Base-by-base conservation (phyloP, 306 rosid species). In the Prunus fruticosa region DNA sequence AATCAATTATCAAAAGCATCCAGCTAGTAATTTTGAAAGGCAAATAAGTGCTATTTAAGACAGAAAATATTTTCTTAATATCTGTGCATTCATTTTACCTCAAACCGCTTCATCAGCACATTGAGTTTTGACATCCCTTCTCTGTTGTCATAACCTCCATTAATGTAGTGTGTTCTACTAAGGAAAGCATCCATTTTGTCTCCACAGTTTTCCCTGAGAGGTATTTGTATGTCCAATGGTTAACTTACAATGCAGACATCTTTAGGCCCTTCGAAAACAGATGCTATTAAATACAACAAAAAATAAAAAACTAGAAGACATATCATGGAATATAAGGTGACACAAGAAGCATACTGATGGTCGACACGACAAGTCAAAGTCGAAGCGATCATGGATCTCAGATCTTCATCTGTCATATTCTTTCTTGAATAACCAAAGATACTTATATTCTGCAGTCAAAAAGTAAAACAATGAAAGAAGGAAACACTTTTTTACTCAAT, bases 361-460 rank as follows among this genome's bases (percentile, higher is more conserved):
- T 90, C 98, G 60, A 93, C 88, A 47, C 98, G 93, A 82, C 98
- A 91, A 51, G 97, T 93, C 85, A 93, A 81, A 65, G 91, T 91
- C 61, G 98, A 90, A 80, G 98, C 97, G 52, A 93, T 78, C 60
- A 85, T 84, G 76, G 90, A 84, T 68, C 96, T 90, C 83, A 93
- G 80, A 78, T 91, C 96, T 85, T 88, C 91, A 67, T 89, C 97
- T 58, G 90, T 90, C 69, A 88, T 82, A 76, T 86, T 80, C 86
- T 89, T 93, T 79, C 98, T 91, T 64, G 97, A 91, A 82, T 91
- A 93, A 74, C 97, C 98, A 83, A 93, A 93, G 84, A 93, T 86
- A 64, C 85, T 87, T 16, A 90, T 93, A 79, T 89, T 86, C 97
- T 93, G 93, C 91, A 89, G 77, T 83, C 86, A 84, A 15, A 47